Base-by-base conservation (phyloP, 306 rosid genomes). In the Carpinus fangiana region DNA sequence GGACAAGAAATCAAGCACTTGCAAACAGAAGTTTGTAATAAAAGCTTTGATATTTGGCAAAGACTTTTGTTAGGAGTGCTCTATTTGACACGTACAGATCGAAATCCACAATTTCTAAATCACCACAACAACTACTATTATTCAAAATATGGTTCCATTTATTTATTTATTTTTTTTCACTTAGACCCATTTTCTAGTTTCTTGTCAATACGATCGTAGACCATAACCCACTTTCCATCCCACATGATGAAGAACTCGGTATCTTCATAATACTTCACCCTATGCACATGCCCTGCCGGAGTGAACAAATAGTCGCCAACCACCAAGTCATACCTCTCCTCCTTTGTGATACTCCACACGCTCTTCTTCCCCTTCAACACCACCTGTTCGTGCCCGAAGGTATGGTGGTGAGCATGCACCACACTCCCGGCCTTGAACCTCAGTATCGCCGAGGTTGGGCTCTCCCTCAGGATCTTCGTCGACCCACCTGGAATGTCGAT, bases 321-420 rank as follows among this genome's bases (percentile, higher is more conserved):
- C 17, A 65, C 75, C 38, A 94, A 77, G 81, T 92, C 96, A 18
- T 82, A 89, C 54, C 88, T 89, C 89, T 88, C 93, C 61, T 86
- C 76, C 78, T 89, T 90, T 11, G 82, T 92, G 68, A 92, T 16
- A 77, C 92, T 94, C 98, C 98, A 94, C 52, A 94, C 97, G 1
- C 87, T 94, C 88, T 94, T 94, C 78, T 79, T 92, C 77, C 96
- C 98, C 71, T 88, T 81, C 3, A 83, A 7, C 75, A 93, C 98
- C 53, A 92, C 92, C 91, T 93, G 97, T 38, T 84, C 86, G 0
- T 93, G 98, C 28, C 97, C 97, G 45, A 90, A 92, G 0, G 94
- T 91, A 67, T 92, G 98, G 83, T 90, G 97, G 36, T 92, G 98
- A 10, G 96, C 98, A 12, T 94, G 98, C 79, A 92, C 98, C n/a